These are phyloP conservation scores for Microstegium vimineum DNA, from an alignment of 176 grass and related monocot species.

Conservation along the genomic window DNA sequence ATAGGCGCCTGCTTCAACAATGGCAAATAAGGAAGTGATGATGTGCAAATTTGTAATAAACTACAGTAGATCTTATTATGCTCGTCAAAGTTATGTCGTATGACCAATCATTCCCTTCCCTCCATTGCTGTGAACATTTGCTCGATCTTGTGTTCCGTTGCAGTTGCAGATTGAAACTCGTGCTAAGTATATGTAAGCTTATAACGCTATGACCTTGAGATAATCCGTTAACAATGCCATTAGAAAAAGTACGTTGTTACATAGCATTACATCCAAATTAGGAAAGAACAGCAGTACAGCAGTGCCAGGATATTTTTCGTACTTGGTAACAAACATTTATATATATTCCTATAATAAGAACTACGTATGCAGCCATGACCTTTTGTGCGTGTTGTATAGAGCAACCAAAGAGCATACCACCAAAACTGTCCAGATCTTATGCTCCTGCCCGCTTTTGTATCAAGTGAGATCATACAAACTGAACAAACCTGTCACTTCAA, in stretches of 20 bases:
- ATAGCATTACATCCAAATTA: background rate
- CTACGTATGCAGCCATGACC: constrained; percentile 11
- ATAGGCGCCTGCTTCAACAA: background rate
- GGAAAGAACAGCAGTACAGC: background rate
- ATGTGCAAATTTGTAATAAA: background rate
- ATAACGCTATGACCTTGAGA: background rate
- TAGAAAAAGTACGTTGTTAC: background rate
- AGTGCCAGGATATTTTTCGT: background rate
- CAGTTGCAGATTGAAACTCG: background rate
- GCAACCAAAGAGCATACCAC: background rate
- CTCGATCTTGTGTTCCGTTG: background rate
- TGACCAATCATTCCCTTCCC: constrained; percentile 2
- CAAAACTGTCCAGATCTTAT: constrained; percentile 3
- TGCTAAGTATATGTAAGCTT: background rate
- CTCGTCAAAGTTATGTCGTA: background rate
- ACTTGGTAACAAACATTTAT: background rate
- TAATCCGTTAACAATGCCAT: background rate
- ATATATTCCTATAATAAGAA: background rate
- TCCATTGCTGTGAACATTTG: constrained; percentile 16
- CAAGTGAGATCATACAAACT: background rate
- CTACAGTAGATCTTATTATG: background rate
- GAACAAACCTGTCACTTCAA: background rate
- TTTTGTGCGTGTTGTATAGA: constrained; percentile 12
- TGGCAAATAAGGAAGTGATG: constrained; percentile 25
- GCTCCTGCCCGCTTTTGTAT: background rate